Evolutionary conservation across 2,329 filamentous ascomycete species (phyloP).

Genomic region (Cordyceps javanica): DNA sequence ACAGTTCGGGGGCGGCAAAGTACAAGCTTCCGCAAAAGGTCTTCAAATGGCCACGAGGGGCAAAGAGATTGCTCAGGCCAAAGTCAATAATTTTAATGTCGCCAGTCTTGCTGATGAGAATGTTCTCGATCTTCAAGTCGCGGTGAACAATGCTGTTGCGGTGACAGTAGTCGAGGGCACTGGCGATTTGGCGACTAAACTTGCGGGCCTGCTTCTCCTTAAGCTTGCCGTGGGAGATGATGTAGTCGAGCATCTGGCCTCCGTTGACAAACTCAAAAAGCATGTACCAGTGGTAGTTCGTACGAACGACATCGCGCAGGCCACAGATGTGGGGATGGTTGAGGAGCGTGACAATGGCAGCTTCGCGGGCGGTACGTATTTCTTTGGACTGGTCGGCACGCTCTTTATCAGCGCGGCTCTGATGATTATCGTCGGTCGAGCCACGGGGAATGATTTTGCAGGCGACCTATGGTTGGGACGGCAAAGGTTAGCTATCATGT

Average conservation of each 20-base stretch:
- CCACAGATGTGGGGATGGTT: slow-evolving; percentile 95
- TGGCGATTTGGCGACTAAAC: slow-evolving; percentile 95
- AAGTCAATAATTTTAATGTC: slow-evolving; percentile 99
- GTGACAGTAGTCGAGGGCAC: slow-evolving; percentile 94
- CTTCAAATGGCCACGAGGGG: slow-evolving; percentile 77
- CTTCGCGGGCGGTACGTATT: slow-evolving; percentile 87
- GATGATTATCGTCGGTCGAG: slow-evolving; percentile 78
- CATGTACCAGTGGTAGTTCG: slow-evolving; percentile 99
- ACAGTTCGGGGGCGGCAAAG: slow-evolving; percentile 89
- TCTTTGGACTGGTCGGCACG: slow-evolving; percentile 95
- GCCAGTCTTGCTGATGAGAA: slow-evolving; percentile 96
- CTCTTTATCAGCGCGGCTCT: slow-evolving; percentile 67
- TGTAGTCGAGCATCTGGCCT: slow-evolving; percentile 99
- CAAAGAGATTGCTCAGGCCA: slow-evolving; percentile 91
- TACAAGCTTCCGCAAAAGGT: slow-evolving; percentile 98
- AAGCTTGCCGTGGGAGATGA: slow-evolving; percentile 93
- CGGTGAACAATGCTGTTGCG: slow-evolving; percentile 97
- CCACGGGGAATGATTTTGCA: slow-evolving; percentile 95
- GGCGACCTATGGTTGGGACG: slow-evolving; percentile 58
- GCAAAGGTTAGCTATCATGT: not conserved
- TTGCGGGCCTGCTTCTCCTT: slow-evolving; percentile 98
- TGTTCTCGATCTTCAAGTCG: slow-evolving; percentile 98
- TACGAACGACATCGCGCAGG: slow-evolving; percentile 90
- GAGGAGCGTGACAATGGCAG: slow-evolving; percentile 89
- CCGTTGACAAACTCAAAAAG: slow-evolving; percentile 98